These are phyloP conservation scores for Spathaspora boniae DNA, from an alignment of 805 yeast species.

Conservation along the genomic window DNA sequence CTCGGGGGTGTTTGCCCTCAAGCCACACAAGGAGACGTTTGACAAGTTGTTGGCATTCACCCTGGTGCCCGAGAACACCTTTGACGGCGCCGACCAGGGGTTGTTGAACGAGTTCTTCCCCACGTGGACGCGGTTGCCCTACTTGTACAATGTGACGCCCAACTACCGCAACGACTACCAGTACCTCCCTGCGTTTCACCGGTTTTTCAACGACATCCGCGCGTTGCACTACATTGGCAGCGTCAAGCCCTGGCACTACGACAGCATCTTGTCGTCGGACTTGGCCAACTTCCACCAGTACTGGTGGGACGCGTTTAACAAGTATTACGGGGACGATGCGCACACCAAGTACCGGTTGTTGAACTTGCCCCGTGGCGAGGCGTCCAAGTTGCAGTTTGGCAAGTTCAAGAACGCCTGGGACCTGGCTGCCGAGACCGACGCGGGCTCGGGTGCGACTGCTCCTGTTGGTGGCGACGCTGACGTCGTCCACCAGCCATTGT, in stretches of 20 bases:
- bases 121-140: slow-evolving; percentile 30
- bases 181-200: slow-evolving; percentile 29
- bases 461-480: neutral
- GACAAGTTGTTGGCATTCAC: slow-evolving; percentile 15
- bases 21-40: slow-evolving; percentile 17
- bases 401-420: slow-evolving; percentile 23
- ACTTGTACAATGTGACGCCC: slow-evolving; percentile 34
- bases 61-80: slow-evolving; percentile 14
- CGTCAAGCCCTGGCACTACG: slow-evolving; percentile 30
- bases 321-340: slow-evolving; percentile 15
- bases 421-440: slow-evolving; percentile 1
- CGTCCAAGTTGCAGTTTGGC: slow-evolving; percentile 16
- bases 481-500: slow-evolving; percentile 13
- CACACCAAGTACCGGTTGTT: slow-evolving; percentile 14
- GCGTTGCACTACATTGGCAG: slow-evolving; percentile 32
- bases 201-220: slow-evolving; percentile 25
- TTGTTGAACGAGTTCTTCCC: slow-evolving; percentile 32
- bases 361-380: slow-evolving; percentile 19
- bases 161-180: slow-evolving; percentile 25
- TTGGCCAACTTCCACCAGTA: slow-evolving; percentile 21
- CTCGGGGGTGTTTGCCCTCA: slow-evolving; percentile 24
- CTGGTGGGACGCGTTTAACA: slow-evolving; percentile 29
- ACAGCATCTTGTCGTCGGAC: slow-evolving; percentile 13
- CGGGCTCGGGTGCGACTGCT: too few relatives aligned
- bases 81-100: slow-evolving; percentile 40